Conservation (phyloP, 1,284 basidiomycete species). For the Golubevia sp. region DNA sequence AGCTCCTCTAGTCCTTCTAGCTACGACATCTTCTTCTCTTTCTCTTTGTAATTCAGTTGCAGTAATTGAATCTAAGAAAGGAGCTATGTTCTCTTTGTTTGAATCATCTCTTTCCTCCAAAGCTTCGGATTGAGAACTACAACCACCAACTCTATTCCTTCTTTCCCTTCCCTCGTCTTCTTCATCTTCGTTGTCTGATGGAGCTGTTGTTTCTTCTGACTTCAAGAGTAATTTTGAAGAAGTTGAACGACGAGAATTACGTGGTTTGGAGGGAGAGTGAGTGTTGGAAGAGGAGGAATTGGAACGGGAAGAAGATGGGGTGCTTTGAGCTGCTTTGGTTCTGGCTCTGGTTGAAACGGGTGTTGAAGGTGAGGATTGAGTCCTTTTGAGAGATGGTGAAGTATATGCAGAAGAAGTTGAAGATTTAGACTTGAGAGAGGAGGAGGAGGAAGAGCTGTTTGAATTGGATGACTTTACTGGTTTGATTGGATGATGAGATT, state of each 20-base stretch:
- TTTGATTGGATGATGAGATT: background rate
- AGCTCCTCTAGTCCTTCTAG: background rate
- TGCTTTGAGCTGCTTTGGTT: background rate
- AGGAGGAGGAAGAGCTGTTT: background rate
- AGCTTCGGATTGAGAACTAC: slow-evolving; percentile 11
- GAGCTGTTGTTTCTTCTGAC: background rate
- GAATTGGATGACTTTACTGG: background rate
- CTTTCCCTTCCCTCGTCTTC: slow-evolving; percentile 3
- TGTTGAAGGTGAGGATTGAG: background rate
- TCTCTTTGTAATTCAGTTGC: background rate
- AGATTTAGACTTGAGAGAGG: no score
- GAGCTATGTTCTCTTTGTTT: slow-evolving; percentile 60
- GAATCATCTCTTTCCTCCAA: slow-evolving; percentile 35
- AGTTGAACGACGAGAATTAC: no score
- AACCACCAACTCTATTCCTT: slow-evolving; percentile 27
- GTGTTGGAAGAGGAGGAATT: background rate
- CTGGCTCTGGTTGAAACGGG: background rate
- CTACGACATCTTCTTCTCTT: background rate
- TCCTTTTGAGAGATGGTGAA: background rate
- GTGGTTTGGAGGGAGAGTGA: no score
- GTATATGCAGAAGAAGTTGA: background rate
- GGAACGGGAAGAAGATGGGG: no score
- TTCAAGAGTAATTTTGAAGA: no score
- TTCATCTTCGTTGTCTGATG: slow-evolving; percentile 1
- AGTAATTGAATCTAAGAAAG: slow-evolving; percentile 18